phyloP scores from a whole-genome alignment of 371 early-diverging fungal species.

The Scutellospora calospora region DNA sequence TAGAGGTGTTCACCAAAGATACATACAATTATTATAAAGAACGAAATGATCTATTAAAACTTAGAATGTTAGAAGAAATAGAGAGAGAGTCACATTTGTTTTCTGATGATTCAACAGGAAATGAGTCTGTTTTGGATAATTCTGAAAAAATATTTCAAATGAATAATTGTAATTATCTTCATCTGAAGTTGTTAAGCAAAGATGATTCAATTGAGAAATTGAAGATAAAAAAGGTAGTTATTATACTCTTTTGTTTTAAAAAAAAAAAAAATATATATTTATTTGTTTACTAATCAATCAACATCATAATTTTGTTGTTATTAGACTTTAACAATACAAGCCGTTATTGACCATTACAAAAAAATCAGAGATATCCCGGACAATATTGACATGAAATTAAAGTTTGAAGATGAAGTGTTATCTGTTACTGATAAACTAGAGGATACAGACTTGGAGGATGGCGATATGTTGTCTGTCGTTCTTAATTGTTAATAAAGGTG shows the following conservation, averaged over 20 bases:
- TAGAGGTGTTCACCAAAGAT: constrained; percentile 38
- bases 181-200: constrained; percentile 35
- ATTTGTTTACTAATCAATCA: background rate
- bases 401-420: constrained; percentile 42
- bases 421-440: constrained; percentile 5
- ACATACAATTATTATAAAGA: constrained; percentile 32
- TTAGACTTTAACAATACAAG: constrained; percentile 31
- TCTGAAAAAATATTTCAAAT: background rate
- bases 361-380: constrained; percentile 1
- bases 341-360: constrained; percentile 31
- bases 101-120: background rate
- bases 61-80: constrained; percentile 7
- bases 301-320: background rate
- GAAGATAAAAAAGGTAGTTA: constrained; percentile 40
- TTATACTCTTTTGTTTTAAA: background rate
- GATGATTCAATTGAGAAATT: constrained; percentile 42
- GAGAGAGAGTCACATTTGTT: background rate
- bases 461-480: constrained; percentile 42
- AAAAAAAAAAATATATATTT: too few species aligned
- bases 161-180: constrained; percentile 25
- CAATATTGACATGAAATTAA: constrained; percentile 4
- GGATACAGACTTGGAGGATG: constrained; percentile 45
- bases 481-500: background rate
- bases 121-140: background rate
- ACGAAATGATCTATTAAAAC: background rate